These are phyloP conservation scores for Paracoccidioides brasiliensis DNA, from an alignment of 2,329 filamentous ascomycete species.

Conservation along the genomic window DNA sequence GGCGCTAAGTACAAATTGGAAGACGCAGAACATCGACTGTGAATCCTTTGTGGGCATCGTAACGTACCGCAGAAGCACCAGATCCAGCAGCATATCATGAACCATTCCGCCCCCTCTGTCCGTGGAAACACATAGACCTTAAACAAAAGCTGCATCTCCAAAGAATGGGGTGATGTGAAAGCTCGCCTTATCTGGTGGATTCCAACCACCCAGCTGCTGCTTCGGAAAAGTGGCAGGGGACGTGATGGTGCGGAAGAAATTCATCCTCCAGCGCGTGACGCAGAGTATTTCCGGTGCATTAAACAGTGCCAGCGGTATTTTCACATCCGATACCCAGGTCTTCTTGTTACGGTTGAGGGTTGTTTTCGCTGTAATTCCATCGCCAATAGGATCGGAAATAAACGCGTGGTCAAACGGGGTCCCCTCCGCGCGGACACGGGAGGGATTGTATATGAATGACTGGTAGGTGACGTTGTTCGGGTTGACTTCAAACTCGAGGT, in stretches of 20 bases:
- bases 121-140: background rate
- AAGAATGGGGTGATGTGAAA: slow-evolving; percentile 40
- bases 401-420: slow-evolving; percentile 36
- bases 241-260: slow-evolving; percentile 39
- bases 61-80: too few relatives aligned
- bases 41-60: too few relatives aligned
- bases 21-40: too few relatives aligned
- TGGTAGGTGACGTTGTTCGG: slow-evolving; percentile 42
- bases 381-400: slow-evolving; percentile 27
- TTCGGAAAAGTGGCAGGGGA: slow-evolving; percentile 31
- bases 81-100: background rate
- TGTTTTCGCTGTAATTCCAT: slow-evolving; percentile 33
- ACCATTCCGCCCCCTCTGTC: background rate
- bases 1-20: too few relatives aligned
- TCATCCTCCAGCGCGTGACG: slow-evolving; percentile 40
- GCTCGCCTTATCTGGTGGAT: slow-evolving; percentile 32
- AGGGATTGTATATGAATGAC: slow-evolving; percentile 40
- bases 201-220: slow-evolving; percentile 28
- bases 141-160: slow-evolving; percentile 30
- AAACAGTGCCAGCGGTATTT: slow-evolving; percentile 38
- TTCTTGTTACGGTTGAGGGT: slow-evolving; percentile 23
- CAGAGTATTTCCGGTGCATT: slow-evolving; percentile 32
- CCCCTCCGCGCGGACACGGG: slow-evolving; percentile 31
- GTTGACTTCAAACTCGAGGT: slow-evolving; percentile 40
- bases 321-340: slow-evolving; percentile 31